Evolutionary conservation across 1,284 basidiomycete species (phyloP), one percentile per base, ranked within the genome.

Genomic region (Ustilago sp.): DNA sequence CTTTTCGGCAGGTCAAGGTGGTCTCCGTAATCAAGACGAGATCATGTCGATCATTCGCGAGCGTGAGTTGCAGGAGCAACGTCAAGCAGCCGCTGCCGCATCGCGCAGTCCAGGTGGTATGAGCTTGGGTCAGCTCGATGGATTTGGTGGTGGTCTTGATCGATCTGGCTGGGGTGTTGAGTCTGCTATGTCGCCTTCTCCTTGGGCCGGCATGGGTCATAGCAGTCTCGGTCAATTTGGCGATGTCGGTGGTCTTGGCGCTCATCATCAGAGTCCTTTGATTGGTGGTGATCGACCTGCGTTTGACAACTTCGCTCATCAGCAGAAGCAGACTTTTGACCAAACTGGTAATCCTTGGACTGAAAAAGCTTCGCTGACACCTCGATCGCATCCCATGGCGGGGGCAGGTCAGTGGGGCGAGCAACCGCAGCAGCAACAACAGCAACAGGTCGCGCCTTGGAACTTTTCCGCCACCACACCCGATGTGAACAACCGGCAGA

Each of bases 51-150:
- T 80, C 31, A 56, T 79, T 34, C 72, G 80, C 19, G 77, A 81
- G 54, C 71, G 80, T 23, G 80, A 81, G 55, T 8, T 81, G 56
- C 72, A 80, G 36, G 77, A 81, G 41, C 80, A 81, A 54, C 68
- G 73, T 53, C 75, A 75, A 11, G 74, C 74, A 17, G 77, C 74
- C 11, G 77, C 71, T 41, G 58, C 69, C n/a, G 68, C 65, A 23
- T 55, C 58, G 52, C 74, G 77, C 28, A 74, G 68, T 15, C 71
- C 57, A 1, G 66, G 61, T 6, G 63, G 65, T 17, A 64, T 77
- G 56, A 57, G 63, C 28, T 61, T 74, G n/a, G 74, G 68, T 13
- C 74, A 74, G 53, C 62, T 66, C 38, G 74, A 74, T 32, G 54
- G 41, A 23, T 77, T 77, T 19, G 65, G 65, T 34, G 65, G 58